Percentiles rank a stretch among this genome's conserved stretches.
Conservation (phyloP, 202 grass and related monocot genomes). For the Panicum virgatum region DNA sequence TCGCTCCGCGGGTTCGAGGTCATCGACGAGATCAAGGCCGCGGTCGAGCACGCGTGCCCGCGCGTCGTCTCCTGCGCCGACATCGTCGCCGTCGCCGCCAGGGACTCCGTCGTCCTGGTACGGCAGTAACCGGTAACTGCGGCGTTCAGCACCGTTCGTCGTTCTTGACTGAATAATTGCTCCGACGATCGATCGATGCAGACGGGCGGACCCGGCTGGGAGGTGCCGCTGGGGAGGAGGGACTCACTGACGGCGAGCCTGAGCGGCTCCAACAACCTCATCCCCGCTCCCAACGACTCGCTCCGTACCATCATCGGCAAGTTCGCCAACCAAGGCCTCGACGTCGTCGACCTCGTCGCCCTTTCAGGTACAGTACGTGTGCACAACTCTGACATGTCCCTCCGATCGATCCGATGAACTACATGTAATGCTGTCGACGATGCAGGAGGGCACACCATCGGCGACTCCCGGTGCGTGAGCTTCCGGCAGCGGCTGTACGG, state of each 20-base stretch:
- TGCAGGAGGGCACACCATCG: conserved; percentile 48
- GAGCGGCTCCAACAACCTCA: conserved; percentile 82
- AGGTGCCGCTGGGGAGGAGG: conserved; percentile 62
- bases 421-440: too few species aligned
- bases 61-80: conserved; percentile 70
- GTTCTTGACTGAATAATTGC: neutral
- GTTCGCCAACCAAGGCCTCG: conserved; percentile 79
- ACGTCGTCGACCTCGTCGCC: conserved; percentile 73
- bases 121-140: too few species aligned
- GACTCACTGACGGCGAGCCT: conserved; percentile 80
- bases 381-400: too few species aligned
- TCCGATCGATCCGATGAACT: too few species aligned
- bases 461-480: conserved; percentile 67
- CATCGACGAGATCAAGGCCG: conserved; percentile 77
- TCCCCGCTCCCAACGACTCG: conserved; percentile 77
- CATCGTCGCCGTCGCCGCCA: conserved; percentile 60
- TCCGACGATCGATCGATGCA: neutral
- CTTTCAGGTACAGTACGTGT: conserved; percentile 45
- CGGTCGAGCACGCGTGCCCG: conserved; percentile 61
- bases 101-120: conserved; percentile 73
- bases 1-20: conserved; percentile 73
- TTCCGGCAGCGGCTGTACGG: conserved; percentile 73
- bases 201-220: conserved; percentile 70
- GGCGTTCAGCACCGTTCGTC: too few species aligned
- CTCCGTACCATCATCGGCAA: conserved; percentile 74